phyloP scores from a whole-genome alignment of 139 green algal species.

The Dunaliella sp. region DNA sequence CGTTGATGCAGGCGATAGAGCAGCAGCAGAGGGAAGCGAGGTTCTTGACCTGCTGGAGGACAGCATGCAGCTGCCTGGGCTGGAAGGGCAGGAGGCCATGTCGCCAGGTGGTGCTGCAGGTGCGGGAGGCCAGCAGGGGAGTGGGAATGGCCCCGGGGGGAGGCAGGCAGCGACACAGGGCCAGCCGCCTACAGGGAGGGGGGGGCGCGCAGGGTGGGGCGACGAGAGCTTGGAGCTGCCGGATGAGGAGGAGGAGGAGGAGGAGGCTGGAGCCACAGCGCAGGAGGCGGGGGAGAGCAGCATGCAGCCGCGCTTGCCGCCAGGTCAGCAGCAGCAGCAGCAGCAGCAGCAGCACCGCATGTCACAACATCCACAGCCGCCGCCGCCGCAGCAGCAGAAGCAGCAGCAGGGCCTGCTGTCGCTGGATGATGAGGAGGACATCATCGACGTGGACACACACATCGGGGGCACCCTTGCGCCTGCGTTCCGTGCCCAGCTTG shows the following conservation, averaged over 20 bases:
- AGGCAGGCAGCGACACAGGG: neutral
- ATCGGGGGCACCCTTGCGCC: neutral
- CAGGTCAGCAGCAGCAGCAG: neutral
- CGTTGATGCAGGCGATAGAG: too few relatives aligned
- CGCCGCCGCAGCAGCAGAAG: neutral
- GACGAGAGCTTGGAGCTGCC: neutral
- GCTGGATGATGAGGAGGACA: neutral
- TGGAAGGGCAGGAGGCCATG: neutral
- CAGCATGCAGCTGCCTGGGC: constrained; percentile 12
- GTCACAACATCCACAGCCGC: too few relatives aligned
- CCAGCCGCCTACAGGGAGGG: neutral
- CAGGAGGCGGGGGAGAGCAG: neutral
- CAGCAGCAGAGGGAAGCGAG: neutral
- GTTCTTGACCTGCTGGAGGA: neutral
- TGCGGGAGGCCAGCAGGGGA: neutral
- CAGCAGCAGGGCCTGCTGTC: neutral
- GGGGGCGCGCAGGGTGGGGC: neutral
- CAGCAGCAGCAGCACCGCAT: constrained; percentile 9
- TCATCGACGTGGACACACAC: neutral
- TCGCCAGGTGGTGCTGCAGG: neutral
- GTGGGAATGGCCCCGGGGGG: neutral
- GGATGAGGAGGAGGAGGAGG: neutral
- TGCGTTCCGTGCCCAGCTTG: too few relatives aligned
- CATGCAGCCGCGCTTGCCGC: neutral
- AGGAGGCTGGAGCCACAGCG: neutral